A percentile compares a stretch with the other conserved stretches of the same genome.
These are phyloP conservation scores for Lepidium didymum DNA, from an alignment of 345 rosid species.

Conservation along the genomic window DNA sequence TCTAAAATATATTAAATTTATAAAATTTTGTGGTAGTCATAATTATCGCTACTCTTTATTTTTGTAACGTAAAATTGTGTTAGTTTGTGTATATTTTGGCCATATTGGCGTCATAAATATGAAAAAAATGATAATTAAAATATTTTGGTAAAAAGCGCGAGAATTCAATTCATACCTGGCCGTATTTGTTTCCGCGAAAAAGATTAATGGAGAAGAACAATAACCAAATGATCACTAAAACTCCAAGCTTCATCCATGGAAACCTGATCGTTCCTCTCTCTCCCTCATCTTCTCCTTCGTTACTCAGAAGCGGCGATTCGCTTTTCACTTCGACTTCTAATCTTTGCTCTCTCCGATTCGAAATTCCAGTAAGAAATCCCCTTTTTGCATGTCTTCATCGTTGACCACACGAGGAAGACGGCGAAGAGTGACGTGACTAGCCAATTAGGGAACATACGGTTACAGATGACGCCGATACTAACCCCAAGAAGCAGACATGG, in stretches of 20 bases:
- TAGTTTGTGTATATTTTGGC: neutral
- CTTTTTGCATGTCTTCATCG: conserved; percentile 53
- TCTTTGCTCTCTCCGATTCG: conserved; percentile 43
- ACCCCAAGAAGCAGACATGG: conserved; percentile 76
- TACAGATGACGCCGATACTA: conserved; percentile 63
- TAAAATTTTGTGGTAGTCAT: too few species aligned
- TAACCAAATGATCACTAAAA: conserved; percentile 50
- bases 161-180: conserved; percentile 31
- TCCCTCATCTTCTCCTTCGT: neutral
- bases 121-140: neutral
- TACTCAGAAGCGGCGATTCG: conserved; percentile 32
- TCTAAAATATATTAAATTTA: too few species aligned
- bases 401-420: conserved; percentile 60
- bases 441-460: conserved; percentile 65
- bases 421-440: conserved; percentile 50
- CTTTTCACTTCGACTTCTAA: conserved; percentile 14
- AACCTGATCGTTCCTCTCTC: conserved; percentile 4
- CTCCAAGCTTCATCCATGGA: conserved; percentile 64
- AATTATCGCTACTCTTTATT: too few species aligned
- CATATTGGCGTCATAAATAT: neutral
- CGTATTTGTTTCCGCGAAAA: conserved; percentile 52
- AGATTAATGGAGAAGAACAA: conserved; percentile 51
- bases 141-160: neutral
- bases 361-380: conserved; percentile 45
- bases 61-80: too few species aligned